Evolutionary conservation across 2,329 filamentous ascomycete species (phyloP), one percentile per base, ranked within the genome.

Genomic region (Verticillium tricorpus): DNA sequence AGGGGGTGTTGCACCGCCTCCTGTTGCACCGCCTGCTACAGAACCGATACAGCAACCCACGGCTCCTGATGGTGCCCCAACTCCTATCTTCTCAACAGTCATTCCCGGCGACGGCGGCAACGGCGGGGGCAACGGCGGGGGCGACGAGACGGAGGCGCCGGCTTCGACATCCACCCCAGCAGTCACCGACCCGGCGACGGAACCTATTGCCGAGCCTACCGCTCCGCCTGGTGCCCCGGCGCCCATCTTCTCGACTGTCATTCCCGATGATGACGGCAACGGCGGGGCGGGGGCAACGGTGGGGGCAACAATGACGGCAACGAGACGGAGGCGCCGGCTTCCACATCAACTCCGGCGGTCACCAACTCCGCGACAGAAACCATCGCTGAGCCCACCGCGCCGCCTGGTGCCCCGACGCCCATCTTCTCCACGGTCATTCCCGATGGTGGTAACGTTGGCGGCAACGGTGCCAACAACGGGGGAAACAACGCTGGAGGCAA

Each of bases 1-100:
- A 45, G 60, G 60, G 14, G 54, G 61, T 61, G 63, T 15, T 57
- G 17, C 65, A 64, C 14, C 62, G 61, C 68, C 56, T 45, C 56
- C 55, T 22, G 45, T 52, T 25, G 45, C 45, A 4, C 45, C 45
- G 22, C 45, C 45, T 11, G 19, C 19, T 19, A 22, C 45, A 9
- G 45, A 32, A 25, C 31, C 54, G 11, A 56, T 19, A 4, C 11
- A 31, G 14, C 54, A 56, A 28, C 54, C 54, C 32, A 56, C 54
- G n/a, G 25, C 54, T n/a, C 22, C 56, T 2, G 17, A 58, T 12
- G 37, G 35, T 7, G 56, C 56, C 12, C 37, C 56, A 12, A 35
- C 34, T 3, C 56, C 56, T 12, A 45, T 58, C 56, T 58, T 58
- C 35, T 58, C 56, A 12, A 40, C 56, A 2, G 14, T 58, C 17